Percentiles rank a stretch among this genome's conserved stretches.
Evolutionary conservation across 352 stramenopile genomes (phyloP).

Genomic region (Phytophthora foliorum): DNA sequence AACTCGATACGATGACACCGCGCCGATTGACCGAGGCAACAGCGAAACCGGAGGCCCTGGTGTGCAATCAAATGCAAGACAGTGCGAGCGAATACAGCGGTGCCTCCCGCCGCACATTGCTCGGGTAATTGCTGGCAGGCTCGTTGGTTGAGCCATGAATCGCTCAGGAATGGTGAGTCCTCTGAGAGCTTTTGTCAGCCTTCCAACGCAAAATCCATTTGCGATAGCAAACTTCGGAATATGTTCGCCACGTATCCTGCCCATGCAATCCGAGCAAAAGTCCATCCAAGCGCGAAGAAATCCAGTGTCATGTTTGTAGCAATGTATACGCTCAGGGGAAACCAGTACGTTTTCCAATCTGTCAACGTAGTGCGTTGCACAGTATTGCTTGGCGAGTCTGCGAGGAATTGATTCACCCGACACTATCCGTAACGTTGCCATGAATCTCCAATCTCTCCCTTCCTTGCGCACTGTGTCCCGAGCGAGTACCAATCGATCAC

Average conservation of each 20-base stretch:
- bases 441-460: no score
- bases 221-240: background rate
- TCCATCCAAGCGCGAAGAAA: background rate
- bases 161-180: slow-evolving; percentile 1
- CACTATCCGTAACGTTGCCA: no score
- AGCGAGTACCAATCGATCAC: no score
- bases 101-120: background rate
- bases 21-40: background rate
- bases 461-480: no score
- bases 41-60: background rate
- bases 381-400: no score
- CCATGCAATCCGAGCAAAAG: background rate
- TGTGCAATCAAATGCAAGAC: slow-evolving; percentile 1
- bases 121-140: background rate
- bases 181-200: background rate
- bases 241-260: background rate
- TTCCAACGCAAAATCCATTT: background rate
- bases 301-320: background rate
- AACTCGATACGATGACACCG: slow-evolving; percentile 1
- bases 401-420: no score
- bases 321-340: slow-evolving; percentile 1
- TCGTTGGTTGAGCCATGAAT: background rate
- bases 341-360: no score
- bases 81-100: slow-evolving; percentile 9
- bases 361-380: no score